These are phyloP conservation scores for Alternaria novae-zelandiae DNA, from an alignment of 2,329 filamentous ascomycete genomes.

Conservation along the genomic window DNA sequence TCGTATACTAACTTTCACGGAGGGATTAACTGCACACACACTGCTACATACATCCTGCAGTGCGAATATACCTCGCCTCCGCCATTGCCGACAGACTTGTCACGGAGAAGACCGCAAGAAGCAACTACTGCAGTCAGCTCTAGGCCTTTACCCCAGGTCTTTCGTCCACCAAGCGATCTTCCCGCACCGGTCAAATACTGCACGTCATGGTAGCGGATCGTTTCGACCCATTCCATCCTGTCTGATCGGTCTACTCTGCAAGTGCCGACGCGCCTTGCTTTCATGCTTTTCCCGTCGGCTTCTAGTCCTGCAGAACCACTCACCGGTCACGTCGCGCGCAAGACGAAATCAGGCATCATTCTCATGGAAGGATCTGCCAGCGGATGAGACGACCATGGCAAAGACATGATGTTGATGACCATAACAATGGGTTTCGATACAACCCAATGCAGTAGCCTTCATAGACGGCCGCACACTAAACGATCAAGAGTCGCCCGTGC, in stretches of 20 bases:
- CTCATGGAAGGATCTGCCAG: too few relatives aligned
- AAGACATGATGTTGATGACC: neutral
- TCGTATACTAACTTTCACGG: neutral
- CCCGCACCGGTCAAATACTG: slow-evolving; percentile 22
- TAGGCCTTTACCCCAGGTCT: slow-evolving; percentile 1
- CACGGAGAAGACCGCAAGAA: slow-evolving; percentile 1
- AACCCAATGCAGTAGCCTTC: neutral
- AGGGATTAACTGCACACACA: neutral
- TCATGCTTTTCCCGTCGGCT: neutral
- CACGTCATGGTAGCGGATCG: slow-evolving; percentile 9
- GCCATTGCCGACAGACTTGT: slow-evolving; percentile 7
- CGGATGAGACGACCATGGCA: neutral
- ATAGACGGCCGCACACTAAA: neutral
- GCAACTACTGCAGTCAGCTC: slow-evolving; percentile 21
- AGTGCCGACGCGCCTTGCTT: neutral
- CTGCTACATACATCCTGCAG: neutral
- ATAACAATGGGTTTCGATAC: neutral
- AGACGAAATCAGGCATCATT: neutral
- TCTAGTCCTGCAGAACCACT: neutral
- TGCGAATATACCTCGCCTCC: neutral
- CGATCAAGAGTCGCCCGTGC: neutral
- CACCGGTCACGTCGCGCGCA: neutral
- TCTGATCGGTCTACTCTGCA: slow-evolving; percentile 14
- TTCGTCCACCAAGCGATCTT: slow-evolving; percentile 2
- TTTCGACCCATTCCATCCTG: neutral